These are phyloP conservation scores for Datisca glomerata DNA, from an alignment of 306 rosid species.

Conservation along the genomic window DNA sequence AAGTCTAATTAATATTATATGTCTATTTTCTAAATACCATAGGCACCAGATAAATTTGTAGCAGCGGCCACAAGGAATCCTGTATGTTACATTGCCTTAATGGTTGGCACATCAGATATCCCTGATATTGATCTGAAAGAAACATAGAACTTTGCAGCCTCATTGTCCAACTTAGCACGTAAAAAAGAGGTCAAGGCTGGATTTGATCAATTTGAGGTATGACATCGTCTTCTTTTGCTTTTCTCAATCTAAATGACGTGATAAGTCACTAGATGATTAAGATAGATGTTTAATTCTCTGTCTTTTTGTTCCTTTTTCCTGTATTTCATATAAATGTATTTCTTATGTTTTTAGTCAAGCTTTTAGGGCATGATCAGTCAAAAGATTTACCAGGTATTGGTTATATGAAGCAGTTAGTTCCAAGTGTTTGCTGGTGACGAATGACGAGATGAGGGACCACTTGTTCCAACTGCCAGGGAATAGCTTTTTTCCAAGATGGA, in stretches of 20 bases:
- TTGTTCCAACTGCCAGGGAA: constrained; percentile 84
- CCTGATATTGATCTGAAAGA: constrained; percentile 87
- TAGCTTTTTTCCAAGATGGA: constrained; percentile 89
- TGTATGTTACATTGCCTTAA: constrained; percentile 55
- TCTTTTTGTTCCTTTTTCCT: too few relatives aligned
- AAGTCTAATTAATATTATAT: too few relatives aligned
- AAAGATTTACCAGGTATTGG: constrained; percentile 81
- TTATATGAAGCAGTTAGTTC: constrained; percentile 76
- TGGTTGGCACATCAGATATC: constrained; percentile 78
- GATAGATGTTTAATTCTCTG: too few relatives aligned
- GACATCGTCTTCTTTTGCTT: constrained; percentile 12
- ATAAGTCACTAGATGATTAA: too few relatives aligned
- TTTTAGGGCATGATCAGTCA: too few relatives aligned
- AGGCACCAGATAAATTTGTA: constrained; percentile 75
- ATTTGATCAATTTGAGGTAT: constrained; percentile 60
- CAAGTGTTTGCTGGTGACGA: constrained; percentile 74
- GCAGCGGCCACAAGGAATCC: constrained; percentile 71
- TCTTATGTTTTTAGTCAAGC: too few relatives aligned
- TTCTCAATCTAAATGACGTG: not conserved
- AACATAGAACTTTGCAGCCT: constrained; percentile 58
- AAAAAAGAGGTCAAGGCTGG: constrained; percentile 38
- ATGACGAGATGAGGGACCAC: constrained; percentile 98
- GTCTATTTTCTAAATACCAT: constrained; percentile 19
- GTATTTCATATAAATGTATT: too few relatives aligned
- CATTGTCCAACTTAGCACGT: constrained; percentile 57